Evolutionary conservation across 176 grass and related monocot genomes (phyloP), one percentile per base, ranked within the genome.

Genomic region (Areca catechu): DNA sequence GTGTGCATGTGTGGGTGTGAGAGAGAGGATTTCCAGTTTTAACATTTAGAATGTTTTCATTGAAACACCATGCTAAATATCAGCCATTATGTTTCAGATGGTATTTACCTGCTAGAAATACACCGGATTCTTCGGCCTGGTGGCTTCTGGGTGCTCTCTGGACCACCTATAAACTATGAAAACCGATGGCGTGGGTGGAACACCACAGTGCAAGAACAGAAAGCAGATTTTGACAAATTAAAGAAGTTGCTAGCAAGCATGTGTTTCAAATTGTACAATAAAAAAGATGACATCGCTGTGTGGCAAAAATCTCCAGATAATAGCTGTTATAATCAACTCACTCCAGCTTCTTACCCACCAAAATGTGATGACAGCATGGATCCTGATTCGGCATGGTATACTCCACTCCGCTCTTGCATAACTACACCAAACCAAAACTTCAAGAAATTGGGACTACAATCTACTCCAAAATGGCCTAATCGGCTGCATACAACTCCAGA

Each of bases 171-270:
- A 66, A 96, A 96, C 83, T 96, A 96, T 64, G 83, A 90, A 76
- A 90, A 89, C 63, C 80, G 80, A 3, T 96, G 92, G 92, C 83
- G 82, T 63, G 92, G 92, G 0, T 96, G 92, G 92, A 96, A 96
- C 74, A 96, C 92, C 48, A 96, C 92, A 16, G 77, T 20, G 9
- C 71, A 80, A 54, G 83, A 85, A 65, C 92, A 96, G 79, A 96
- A 87, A 74, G 62, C 77, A 21, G 80, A 96, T 52, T 43, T 84
- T 4, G 82, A 96, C 53, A 21, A 85, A 3, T 78, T 96, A 55
- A 90, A 74, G 63, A 82, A 73, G 77, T 76, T 72, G 74, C 77
- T 96, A 24, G 54, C 68, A 6, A 48, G 60, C 80, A 96, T 90
- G 92, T 96, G 92, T 61, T 96, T 96, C 77, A 84, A 71, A 78